Base-by-base conservation (phyloP, 225 moss, liverwort and hornwort species). In the Neckera pumila region DNA sequence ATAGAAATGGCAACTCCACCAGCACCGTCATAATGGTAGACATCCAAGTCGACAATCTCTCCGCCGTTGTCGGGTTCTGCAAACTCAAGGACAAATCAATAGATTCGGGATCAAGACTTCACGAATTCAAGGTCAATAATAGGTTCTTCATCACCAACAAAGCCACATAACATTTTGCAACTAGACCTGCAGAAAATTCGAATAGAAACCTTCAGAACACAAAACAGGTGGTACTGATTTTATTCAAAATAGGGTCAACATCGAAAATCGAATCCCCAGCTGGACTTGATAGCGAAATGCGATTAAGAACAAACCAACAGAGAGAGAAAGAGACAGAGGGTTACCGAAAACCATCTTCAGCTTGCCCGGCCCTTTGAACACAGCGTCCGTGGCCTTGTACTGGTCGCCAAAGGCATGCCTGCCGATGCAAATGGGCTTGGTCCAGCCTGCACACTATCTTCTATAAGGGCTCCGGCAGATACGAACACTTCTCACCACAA, bases 371-470 rank as follows among this genome's bases (percentile, higher is more conserved):
- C 93, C 97, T 87, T 95, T 97, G 42, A 96, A 89, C 21, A 98
- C 97, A 33, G 95, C 94, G 69, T 98, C 97, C 26, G 98, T 98
- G 31, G 97, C 98, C 90, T 92, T 95, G 93, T 98, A 98, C 92
- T 98, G 98, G 83, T 98, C 97, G 19, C 96, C 98, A 84, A 64
- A 95, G 60, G 97, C 98, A 89, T 98, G 98, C 87, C 98, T 97
- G 71, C 98, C 98, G 89, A 98, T 97, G 91, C 97, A 98, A 85
- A 98, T 96, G 51, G 98, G 97, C 57, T 92, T 96, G 31, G 89
- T 96, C 98, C 98, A 98, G 77, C 91, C 96, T 96, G 92, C 91
- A 82, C 33, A 87, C 16, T 36, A 87, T 40, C 60, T 73, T 66
- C 54, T 34, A 77, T 87, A 47, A 93, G 78, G 33, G 33, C 75